Conservation (phyloP, 495 filamentous ascomycete species). For the Neurospora africana region DNA sequence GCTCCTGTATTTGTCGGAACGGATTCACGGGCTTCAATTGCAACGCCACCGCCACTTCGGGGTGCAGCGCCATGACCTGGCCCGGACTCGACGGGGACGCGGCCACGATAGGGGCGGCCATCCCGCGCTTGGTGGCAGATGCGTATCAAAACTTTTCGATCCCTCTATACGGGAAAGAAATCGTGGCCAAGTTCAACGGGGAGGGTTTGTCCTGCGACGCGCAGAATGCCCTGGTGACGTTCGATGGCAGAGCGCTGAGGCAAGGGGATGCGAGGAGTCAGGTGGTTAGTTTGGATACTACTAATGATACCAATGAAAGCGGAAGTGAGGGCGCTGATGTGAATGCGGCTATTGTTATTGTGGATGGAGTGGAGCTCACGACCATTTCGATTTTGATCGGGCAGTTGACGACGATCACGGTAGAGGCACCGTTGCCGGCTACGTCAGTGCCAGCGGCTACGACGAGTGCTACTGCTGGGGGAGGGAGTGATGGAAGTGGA, state of each 20-base stretch:
- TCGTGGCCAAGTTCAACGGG: slow-evolving; percentile 68
- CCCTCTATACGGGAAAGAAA: slow-evolving; percentile 49
- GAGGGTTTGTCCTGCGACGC: slow-evolving; percentile 64
- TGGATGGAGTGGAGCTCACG: slow-evolving; percentile 22
- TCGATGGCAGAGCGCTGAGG: slow-evolving; percentile 45
- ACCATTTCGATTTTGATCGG: slow-evolving; percentile 28
- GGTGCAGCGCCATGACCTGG: slow-evolving; percentile 56
- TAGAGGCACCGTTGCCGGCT: slow-evolving; percentile 10
- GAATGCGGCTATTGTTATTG: slow-evolving; percentile 15
- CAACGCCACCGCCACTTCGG: slow-evolving; percentile 45
- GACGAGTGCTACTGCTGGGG: background rate
- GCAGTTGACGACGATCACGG: slow-evolving; percentile 23
- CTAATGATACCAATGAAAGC: background rate
- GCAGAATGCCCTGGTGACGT: slow-evolving; percentile 79
- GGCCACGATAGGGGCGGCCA: slow-evolving; percentile 68
- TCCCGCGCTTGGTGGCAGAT: slow-evolving; percentile 59
- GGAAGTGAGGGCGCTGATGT: slow-evolving; percentile 3
- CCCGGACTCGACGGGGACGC: slow-evolving; percentile 42
- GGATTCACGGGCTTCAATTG: slow-evolving; percentile 78
- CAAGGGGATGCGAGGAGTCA: slow-evolving; percentile 8
- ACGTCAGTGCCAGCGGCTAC: slow-evolving; percentile 5
- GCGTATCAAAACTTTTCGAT: slow-evolving; percentile 65
- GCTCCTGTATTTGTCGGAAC: slow-evolving; percentile 78
- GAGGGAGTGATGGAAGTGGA: background rate
- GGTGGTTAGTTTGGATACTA: background rate